Evolutionary conservation across 768 basidiomycete genomes (phyloP).

Genomic region (Multifurca ochricompacta): DNA sequence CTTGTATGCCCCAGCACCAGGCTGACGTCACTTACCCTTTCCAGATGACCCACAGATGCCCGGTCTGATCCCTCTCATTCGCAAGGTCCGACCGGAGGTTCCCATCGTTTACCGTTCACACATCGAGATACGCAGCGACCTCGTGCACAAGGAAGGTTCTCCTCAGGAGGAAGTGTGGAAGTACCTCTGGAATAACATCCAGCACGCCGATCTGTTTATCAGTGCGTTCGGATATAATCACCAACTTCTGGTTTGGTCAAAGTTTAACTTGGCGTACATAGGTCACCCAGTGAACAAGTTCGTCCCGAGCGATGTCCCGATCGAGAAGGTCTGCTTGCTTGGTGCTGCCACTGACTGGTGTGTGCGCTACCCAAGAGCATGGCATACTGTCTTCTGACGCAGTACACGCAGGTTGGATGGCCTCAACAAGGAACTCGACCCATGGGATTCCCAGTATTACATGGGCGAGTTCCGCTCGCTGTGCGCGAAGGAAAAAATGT

Average conservation of each 20-base stretch:
- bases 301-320: conserved; percentile 78
- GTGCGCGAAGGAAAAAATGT: conserved; percentile 75
- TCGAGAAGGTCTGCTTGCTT: conserved; percentile 60
- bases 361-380: conserved; percentile 24
- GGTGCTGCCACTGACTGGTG: conserved; percentile 85
- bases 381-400: background rate
- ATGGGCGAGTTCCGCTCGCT: conserved; percentile 81
- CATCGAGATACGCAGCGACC: conserved; percentile 81
- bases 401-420: conserved; percentile 66
- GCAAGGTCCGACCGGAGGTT: conserved; percentile 70
- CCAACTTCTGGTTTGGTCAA: background rate
- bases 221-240: conserved; percentile 36
- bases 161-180: conserved; percentile 92
- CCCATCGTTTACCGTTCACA: conserved; percentile 93
- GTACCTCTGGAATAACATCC: conserved; percentile 90
- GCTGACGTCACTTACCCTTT: background rate
- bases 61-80: conserved; percentile 88
- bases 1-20: background rate
- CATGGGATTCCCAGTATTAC: conserved; percentile 81
- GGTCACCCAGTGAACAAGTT: conserved; percentile 91
- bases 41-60: conserved; percentile 90
- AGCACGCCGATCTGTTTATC: conserved; percentile 86
- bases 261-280: conserved; percentile 20
- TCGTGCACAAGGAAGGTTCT: conserved; percentile 72
- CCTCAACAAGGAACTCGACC: conserved; percentile 79